A percentile compares a stretch with the other conserved stretches of the same genome.
phyloP scores from a whole-genome alignment of 305 asterid species.

The Withania somnifera region DNA sequence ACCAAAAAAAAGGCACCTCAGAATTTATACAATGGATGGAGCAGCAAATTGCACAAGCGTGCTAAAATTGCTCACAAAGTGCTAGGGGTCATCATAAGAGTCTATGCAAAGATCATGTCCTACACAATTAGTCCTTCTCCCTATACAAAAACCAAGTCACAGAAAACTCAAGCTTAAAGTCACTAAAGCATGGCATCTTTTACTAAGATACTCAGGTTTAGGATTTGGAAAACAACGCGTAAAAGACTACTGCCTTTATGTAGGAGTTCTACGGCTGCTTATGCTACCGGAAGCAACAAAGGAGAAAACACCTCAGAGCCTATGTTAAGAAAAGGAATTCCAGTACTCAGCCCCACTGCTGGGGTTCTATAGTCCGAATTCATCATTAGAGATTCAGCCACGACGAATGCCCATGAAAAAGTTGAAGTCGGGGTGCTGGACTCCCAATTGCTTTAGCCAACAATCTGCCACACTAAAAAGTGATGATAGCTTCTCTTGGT shows the following conservation, averaged over 20 bases:
- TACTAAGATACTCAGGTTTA: not conserved
- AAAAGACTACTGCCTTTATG: not conserved
- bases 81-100: not conserved
- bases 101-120: not conserved
- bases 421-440: constrained; percentile 93
- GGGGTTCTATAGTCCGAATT: not conserved
- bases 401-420: constrained; percentile 60
- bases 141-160: not conserved
- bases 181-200: not conserved
- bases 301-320: not conserved
- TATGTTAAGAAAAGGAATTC: not conserved
- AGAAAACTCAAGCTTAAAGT: not conserved
- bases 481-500: constrained; percentile 55
- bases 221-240: not conserved
- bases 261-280: not conserved
- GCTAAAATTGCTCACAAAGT: not conserved
- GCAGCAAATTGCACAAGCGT: not conserved
- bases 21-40: not conserved
- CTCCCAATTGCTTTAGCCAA: constrained; percentile 88
- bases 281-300: not conserved
- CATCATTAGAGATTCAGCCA: constrained; percentile 13
- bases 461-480: constrained; percentile 77
- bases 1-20: not conserved
- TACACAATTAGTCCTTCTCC: not conserved
- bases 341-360: not conserved